phyloP scores from a whole-genome alignment of 2,329 filamentous ascomycete species.

The Xylariomycetidae sp. region DNA sequence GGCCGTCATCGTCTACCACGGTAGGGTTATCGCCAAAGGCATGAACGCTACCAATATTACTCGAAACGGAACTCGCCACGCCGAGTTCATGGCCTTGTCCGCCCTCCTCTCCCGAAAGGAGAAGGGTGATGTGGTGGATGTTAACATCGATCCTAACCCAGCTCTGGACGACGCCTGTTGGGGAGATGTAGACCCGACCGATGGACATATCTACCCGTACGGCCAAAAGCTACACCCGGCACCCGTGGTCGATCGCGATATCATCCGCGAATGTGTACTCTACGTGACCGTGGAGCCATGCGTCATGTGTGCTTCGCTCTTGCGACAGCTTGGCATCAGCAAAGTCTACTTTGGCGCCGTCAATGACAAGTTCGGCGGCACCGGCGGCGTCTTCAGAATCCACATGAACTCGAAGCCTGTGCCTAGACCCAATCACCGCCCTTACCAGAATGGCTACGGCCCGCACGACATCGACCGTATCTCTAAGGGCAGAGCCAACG shows the following conservation, averaged over 20 bases:
- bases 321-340: slow-evolving; percentile 82
- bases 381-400: slow-evolving; percentile 85
- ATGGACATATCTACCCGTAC: slow-evolving; percentile 56
- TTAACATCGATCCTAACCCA: slow-evolving; percentile 17
- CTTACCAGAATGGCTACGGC: slow-evolving; percentile 28
- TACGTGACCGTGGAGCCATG: slow-evolving; percentile 99
- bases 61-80: slow-evolving; percentile 87
- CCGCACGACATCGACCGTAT: slow-evolving; percentile 20
- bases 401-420: slow-evolving; percentile 58
- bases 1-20: slow-evolving; percentile 83
- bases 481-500: slow-evolving; percentile 36
- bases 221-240: slow-evolving; percentile 53
- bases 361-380: slow-evolving; percentile 96
- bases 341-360: slow-evolving; percentile 92
- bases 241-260: slow-evolving; percentile 57
- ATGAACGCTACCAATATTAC: slow-evolving; percentile 97
- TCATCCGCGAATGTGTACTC: slow-evolving; percentile 68
- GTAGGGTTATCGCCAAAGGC: slow-evolving; percentile 75
- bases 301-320: slow-evolving; percentile 94
- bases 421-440: slow-evolving; percentile 16
- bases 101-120: slow-evolving; percentile 44
- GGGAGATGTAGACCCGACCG: slow-evolving; percentile 49
- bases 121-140: slow-evolving; percentile 19
- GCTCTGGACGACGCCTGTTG: slow-evolving; percentile 36
- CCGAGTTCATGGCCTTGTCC: slow-evolving; percentile 84